These are phyloP conservation scores for Dentipellis sp. DNA, from an alignment of 768 basidiomycete genomes.

Conservation along the genomic window DNA sequence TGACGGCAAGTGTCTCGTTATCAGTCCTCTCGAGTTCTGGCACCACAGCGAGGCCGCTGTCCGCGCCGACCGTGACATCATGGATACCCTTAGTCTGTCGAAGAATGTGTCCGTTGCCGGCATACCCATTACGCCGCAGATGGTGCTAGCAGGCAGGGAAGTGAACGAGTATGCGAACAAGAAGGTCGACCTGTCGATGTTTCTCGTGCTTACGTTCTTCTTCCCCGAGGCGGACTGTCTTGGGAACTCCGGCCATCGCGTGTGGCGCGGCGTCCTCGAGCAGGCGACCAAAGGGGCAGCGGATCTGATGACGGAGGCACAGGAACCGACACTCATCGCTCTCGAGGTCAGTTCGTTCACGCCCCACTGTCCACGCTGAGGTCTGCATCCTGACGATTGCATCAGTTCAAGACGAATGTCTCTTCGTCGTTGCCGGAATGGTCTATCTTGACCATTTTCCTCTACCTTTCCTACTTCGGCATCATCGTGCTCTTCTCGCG, in stretches of 20 bases:
- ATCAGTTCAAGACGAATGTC: conserved; percentile 44
- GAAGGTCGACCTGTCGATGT: conserved; percentile 56
- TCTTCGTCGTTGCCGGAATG: conserved; percentile 33
- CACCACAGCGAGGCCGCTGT: conserved; percentile 47
- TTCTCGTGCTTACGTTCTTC: conserved; percentile 75
- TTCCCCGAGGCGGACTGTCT: conserved; percentile 71
- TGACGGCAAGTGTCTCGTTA: conserved; percentile 51
- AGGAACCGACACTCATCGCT: conserved; percentile 35
- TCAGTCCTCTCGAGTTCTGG: conserved; percentile 77
- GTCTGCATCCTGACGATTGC: neutral
- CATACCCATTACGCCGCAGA: conserved; percentile 57
- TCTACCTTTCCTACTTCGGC: conserved; percentile 68
- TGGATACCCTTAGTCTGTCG: conserved; percentile 44
- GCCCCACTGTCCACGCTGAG: neutral
- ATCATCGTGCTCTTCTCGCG: conserved; percentile 71
- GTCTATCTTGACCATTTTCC: conserved; percentile 58
- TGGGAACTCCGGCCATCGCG: conserved; percentile 46
- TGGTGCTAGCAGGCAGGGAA: conserved; percentile 70
- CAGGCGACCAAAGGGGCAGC: conserved; percentile 28
- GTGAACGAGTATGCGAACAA: conserved; percentile 35
- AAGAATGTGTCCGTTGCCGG: conserved; percentile 52
- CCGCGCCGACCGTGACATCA: conserved; percentile 43
- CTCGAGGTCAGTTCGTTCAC: conserved; percentile 28
- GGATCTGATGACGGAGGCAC: conserved; percentile 29
- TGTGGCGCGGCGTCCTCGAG: conserved; percentile 53